phyloP scores from a whole-genome alignment of 192 early-diverging fungal species.

The Coemansia sp. region DNA sequence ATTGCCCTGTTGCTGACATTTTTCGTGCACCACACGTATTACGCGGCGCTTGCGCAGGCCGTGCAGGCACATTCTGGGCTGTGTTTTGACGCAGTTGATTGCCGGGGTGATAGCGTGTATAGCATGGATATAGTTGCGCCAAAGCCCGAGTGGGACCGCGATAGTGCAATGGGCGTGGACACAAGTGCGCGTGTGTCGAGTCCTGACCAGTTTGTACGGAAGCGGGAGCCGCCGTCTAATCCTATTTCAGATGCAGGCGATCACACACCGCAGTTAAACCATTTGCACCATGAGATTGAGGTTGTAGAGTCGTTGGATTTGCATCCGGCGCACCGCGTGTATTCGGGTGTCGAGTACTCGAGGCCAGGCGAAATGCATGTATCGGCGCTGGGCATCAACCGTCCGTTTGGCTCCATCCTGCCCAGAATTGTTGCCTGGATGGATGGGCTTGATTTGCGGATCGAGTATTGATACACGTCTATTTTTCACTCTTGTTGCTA shows the following conservation, averaged over 20 bases:
- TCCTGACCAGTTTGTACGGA: background rate
- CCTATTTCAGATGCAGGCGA: background rate
- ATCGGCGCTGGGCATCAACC: conserved; percentile 37
- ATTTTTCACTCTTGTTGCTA: conserved; percentile 3
- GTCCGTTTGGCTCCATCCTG: conserved; percentile 21
- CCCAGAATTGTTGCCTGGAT: conserved; percentile 43
- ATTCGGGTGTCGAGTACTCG: background rate
- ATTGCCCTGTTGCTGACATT: conserved; percentile 60
- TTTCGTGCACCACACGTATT: conserved; percentile 59
- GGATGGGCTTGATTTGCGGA: conserved; percentile 48
- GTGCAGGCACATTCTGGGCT: background rate
- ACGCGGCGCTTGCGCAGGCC: conserved; percentile 36
- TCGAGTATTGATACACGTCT: background rate
- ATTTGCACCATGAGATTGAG: conserved; percentile 18
- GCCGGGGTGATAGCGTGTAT: background rate
- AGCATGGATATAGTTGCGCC: conserved; percentile 24
- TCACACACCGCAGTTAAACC: background rate
- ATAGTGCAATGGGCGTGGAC: conserved; percentile 37
- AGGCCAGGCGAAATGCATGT: background rate
- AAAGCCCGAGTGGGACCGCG: conserved; percentile 25
- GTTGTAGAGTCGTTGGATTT: conserved; percentile 12
- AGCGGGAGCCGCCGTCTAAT: conserved; percentile 4
- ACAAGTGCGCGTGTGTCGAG: conserved; percentile 6
- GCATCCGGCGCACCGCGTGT: conserved; percentile 8
- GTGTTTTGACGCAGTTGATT: background rate